Evolutionary conservation across 441 rosid species (phyloP).

Genomic region (Capsella rubella): DNA sequence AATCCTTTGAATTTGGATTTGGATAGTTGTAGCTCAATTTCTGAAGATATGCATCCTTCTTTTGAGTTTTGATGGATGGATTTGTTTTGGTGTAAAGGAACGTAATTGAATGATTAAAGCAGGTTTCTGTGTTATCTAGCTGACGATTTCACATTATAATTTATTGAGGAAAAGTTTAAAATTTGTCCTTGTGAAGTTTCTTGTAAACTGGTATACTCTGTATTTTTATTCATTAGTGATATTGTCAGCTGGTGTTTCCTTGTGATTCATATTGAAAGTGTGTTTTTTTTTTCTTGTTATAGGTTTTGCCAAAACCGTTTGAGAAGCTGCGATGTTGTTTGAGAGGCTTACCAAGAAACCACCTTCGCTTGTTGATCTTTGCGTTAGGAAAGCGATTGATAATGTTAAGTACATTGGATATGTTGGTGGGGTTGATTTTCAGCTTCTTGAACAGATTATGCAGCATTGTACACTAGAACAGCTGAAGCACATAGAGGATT

Average conservation of each 20-base stretch:
- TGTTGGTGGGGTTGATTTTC: conserved; percentile 82
- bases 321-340: conserved; percentile 34
- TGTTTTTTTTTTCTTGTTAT: neutral
- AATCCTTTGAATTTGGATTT: neutral
- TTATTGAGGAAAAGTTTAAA: neutral
- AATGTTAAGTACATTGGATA: conserved; percentile 79
- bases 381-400: conserved; percentile 59
- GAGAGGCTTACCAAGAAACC: conserved; percentile 43
- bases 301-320: neutral
- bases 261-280: conserved; percentile 2
- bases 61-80: neutral
- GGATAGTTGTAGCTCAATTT: neutral
- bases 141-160: neutral
- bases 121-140: neutral
- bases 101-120: conserved; percentile 1
- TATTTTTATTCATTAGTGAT: conserved; percentile 2
- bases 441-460: conserved; percentile 77
- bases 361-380: conserved; percentile 85
- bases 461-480: conserved; percentile 80
- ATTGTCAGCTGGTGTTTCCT: neutral
- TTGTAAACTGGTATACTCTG: conserved; percentile 1
- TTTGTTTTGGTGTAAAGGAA: neutral
- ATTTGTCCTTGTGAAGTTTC: neutral
- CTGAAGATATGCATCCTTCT: conserved; percentile 12
- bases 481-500: conserved; percentile 72